Evolutionary conservation across 805 yeast genomes (phyloP).

Genomic region (Candida tibetensis): DNA sequence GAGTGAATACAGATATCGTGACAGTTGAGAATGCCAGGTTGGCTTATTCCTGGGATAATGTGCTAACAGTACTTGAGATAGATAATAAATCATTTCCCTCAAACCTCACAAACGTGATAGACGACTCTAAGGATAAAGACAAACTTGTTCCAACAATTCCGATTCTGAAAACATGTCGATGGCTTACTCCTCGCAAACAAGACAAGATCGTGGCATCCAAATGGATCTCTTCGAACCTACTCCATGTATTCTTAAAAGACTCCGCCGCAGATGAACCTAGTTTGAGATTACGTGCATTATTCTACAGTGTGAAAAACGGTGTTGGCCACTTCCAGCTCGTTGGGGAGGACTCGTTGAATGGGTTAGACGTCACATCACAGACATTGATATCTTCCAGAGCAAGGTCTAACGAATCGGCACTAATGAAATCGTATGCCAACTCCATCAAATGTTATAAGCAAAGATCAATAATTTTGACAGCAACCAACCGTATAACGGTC

Average conservation of each 20-base stretch:
- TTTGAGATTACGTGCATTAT: constrained; percentile 1
- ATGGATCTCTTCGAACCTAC: constrained; percentile 45
- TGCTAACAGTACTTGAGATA: constrained; percentile 54
- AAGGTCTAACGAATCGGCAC: not conserved
- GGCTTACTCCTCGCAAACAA: constrained; percentile 14
- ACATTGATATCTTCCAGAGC: not conserved
- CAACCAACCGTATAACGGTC: constrained; percentile 43
- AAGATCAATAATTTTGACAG: constrained; percentile 19
- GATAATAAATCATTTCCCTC: constrained; percentile 32
- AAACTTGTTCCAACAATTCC: constrained; percentile 30
- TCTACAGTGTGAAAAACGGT: not conserved
- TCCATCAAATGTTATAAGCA: constrained; percentile 23
- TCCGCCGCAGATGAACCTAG: not conserved
- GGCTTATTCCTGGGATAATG: constrained; percentile 70
- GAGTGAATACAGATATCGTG: no score
- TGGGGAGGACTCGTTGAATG: not conserved
- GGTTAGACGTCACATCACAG: not conserved
- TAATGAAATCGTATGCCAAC: constrained; percentile 9
- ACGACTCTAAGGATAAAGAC: constrained; percentile 38
- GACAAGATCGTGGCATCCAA: constrained; percentile 45
- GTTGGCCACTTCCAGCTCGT: not conserved
- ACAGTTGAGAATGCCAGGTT: constrained; percentile 44
- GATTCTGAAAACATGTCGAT: constrained; percentile 21
- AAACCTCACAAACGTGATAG: constrained; percentile 23
- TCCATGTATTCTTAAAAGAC: constrained; percentile 22